Conservation (phyloP, 768 basidiomycete species). For the Lactarius quietus region DNA sequence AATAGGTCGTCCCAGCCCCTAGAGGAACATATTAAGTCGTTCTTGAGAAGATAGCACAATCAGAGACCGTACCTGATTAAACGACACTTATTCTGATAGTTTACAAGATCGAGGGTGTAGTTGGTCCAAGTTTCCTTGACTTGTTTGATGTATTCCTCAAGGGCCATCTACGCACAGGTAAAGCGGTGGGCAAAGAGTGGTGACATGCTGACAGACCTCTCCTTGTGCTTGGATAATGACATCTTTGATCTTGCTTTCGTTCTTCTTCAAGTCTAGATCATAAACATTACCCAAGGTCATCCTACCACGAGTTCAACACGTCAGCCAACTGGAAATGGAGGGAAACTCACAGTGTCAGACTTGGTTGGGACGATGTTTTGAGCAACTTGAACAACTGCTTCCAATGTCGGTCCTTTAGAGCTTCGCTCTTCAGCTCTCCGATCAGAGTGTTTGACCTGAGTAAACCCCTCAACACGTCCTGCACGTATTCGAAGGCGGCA, state of each 20-base stretch:
- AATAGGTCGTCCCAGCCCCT: conserved; percentile 98
- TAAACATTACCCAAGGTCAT: conserved; percentile 97
- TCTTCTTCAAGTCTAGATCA: conserved; percentile 92
- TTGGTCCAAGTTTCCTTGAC: conserved; percentile 97
- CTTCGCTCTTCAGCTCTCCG: conserved; percentile 95
- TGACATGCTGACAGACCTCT: conserved; percentile 52
- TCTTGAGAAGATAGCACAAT: not conserved
- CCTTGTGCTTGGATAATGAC: conserved; percentile 97
- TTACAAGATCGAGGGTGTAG: conserved; percentile 93
- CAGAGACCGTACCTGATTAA: conserved; percentile 64
- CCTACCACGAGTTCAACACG: conserved; percentile 39
- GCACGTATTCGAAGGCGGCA: conserved; percentile 97
- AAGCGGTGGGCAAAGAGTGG: conserved; percentile 26
- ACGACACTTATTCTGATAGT: conserved; percentile 98
- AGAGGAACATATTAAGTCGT: conserved; percentile 10
- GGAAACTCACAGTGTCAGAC: conserved; percentile 62
- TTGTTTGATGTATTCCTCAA: conserved; percentile 93
- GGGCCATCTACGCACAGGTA: conserved; percentile 67
- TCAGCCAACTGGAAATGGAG: not conserved
- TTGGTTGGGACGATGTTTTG: conserved; percentile 68
- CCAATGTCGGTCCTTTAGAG: conserved; percentile 97
- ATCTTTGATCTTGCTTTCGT: conserved; percentile 88
- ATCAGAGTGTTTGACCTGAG: conserved; percentile 88
- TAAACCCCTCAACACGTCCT: conserved; percentile 80
- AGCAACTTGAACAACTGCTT: conserved; percentile 92